Evolutionary conservation across 768 basidiomycete genomes (phyloP), one percentile per base, ranked within the genome.

Genomic region (Albatrellus ellisii): DNA sequence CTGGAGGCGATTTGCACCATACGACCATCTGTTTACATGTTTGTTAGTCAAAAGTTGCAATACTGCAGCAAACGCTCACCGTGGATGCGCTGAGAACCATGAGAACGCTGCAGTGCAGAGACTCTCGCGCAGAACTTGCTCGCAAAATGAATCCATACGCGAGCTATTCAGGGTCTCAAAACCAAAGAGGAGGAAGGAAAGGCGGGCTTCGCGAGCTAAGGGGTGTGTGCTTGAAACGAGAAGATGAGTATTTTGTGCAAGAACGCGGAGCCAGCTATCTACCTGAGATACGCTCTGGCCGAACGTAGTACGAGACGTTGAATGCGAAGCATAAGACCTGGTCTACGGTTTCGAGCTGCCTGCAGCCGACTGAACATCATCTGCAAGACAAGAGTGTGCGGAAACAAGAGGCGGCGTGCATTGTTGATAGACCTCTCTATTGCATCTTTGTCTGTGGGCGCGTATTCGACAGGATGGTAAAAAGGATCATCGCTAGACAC

Each of bases 51-150:
- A 28, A 25, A 3, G 27, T 33, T 26, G 24, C 12, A 26, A n/a
- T n/a, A n/a, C n/a, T n/a, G n/a, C n/a, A n/a, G n/a, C n/a, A n/a
- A n/a, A 11, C 7, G 53, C 87, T 60, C 59, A 95, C 92, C 90
- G 89, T 7, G 91, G 83, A n/a, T 83, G 73, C 36, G 81, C 73
- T n/a, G 81, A 65, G 62, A 98, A 99, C 95, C 94, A 98, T 3
- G 79, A 73, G 51, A 88, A 87, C 2, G 89, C 90, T 2, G 79
- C 73, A 4, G 62, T 59, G 58, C 90, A 99, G 5, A 99, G 63
- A 38, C 66, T 67, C 50, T 86, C 75, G 31, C 95, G 73, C 25
- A 90, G 61, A 17, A 69, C 54, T 50, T 77, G 70, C 59, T 98
- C 92, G 42, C 86, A 82, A 46, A 76, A 76, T 0, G 75, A 66